These are phyloP conservation scores for Elymus sibiricus DNA, from an alignment of 176 grass and related monocot species.

Conservation along the genomic window DNA sequence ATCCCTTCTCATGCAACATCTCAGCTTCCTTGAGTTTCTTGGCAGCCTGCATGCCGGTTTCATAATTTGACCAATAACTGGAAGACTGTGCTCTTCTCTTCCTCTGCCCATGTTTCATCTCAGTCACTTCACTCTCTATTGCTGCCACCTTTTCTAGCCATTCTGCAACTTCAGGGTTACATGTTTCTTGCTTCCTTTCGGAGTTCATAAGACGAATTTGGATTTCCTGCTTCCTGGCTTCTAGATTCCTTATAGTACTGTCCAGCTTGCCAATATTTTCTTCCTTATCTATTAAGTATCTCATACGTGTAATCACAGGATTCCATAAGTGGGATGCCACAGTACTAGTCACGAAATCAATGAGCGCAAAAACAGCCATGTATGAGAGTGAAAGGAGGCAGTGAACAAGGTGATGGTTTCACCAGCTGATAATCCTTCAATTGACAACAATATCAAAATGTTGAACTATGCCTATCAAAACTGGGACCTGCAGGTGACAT, in stretches of 20 bases:
- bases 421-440: not conserved
- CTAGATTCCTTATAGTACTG: slow-evolving; percentile 4
- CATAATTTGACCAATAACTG: slow-evolving; percentile 28
- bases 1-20: slow-evolving; percentile 13
- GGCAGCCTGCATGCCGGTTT: slow-evolving; percentile 14
- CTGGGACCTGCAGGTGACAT: not conserved
- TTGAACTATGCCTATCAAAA: not conserved
- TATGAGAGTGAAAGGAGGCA: not conserved
- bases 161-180: slow-evolving; percentile 27
- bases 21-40: slow-evolving; percentile 45
- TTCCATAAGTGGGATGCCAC: slow-evolving; percentile 26
- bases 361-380: not conserved
- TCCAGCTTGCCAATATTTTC: slow-evolving; percentile 21
- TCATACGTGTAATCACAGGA: slow-evolving; percentile 4
- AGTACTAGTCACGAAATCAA: not conserved
- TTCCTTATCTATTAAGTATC: slow-evolving; percentile 31
- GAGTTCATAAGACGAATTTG: slow-evolving; percentile 21
- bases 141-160: slow-evolving; percentile 10
- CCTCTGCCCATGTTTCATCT: not conserved
- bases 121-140: not conserved
- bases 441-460: not conserved
- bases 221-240: slow-evolving; percentile 30
- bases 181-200: slow-evolving; percentile 35
- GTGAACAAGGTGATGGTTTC: not conserved
- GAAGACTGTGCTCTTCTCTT: slow-evolving; percentile 2